Evolutionary conservation across 345 rosid genomes (phyloP), one percentile per base, ranked within the genome.

Genomic region (Eucalyptus virginea): DNA sequence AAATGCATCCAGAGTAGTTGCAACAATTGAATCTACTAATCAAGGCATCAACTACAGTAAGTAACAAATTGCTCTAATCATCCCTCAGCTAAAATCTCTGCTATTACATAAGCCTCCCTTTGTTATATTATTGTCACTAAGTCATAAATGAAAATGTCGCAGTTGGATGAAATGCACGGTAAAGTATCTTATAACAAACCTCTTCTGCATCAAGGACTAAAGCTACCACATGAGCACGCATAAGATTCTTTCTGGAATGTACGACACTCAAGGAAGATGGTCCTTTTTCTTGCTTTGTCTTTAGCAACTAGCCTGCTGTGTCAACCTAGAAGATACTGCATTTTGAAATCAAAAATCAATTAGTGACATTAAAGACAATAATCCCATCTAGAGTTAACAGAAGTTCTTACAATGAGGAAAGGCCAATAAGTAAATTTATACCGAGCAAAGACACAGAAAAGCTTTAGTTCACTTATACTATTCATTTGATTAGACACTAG

Each of bases 261-360:
- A 98, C 92, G 16, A 98, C 88, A 89, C 99, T 96, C 93, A 98
- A 92, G 62, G 99, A 98, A 51, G 98, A 93, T 44, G 99, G 98
- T 89, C 99, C 99, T 94, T 98, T 98, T 91, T 97, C 95, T 85
- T 93, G 88, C 85, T 94, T 97, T 86, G 95, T 93, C 89, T 99
- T 95, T 90, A 96, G 97, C 93, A 98, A 91, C 99, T 98, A 98
- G 34, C 99, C 99, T 87, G 99, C 99, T 81, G 98, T 98, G 77
- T 97, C 99, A 89, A 96, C 99, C 99, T 96, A 93, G 88, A 85
- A 23, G 81, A 54, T 80, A 65, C 90, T 54, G 86, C 89, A 54
- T 30, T 56, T 85, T 32, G 88, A 12, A 85, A 50, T 60, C 48
- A 28, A 12, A 28, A 13, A 8, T 45, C 80, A 54, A 19, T n/a